Evolutionary conservation across 1,284 basidiomycete genomes (phyloP).

Genomic region (Sutorius eximius): DNA sequence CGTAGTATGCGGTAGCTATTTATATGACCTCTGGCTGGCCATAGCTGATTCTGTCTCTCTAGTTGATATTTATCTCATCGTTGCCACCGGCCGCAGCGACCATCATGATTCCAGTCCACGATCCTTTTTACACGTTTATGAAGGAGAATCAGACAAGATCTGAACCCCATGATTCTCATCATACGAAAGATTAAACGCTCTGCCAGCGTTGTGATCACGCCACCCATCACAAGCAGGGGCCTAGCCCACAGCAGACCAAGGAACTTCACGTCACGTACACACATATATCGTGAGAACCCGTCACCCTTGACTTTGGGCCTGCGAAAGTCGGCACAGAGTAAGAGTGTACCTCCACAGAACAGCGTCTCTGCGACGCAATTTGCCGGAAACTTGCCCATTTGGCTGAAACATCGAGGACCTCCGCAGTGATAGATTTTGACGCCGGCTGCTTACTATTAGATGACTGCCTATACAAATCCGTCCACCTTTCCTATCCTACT

Average conservation of each 20-base stretch:
- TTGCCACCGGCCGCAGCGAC: not conserved
- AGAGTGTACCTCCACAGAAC: too few species aligned
- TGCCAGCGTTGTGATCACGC: not conserved
- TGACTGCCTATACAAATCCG: conserved; percentile 1
- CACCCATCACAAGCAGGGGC: not conserved
- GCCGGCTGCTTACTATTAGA: not conserved
- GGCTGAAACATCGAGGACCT: not conserved
- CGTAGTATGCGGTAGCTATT: not conserved
- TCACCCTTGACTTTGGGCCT: not conserved
- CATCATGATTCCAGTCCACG: not conserved
- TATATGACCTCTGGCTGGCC: not conserved
- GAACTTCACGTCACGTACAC: not conserved
- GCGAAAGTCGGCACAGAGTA: too few species aligned
- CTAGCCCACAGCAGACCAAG: not conserved
- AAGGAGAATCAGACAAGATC: not conserved
- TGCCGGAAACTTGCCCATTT: not conserved
- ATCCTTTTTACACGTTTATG: not conserved
- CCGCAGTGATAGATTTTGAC: not conserved
- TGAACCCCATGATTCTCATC: too few species aligned
- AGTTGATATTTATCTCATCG: not conserved
- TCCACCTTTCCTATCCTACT: conserved; percentile 17
- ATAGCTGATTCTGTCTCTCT: too few species aligned
- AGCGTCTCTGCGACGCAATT: too few species aligned
- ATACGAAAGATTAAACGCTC: not conserved
- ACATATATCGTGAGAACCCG: too few species aligned